These are phyloP conservation scores for Phytophthora foliorum DNA, from an alignment of 352 stramenopile species.

Conservation along the genomic window DNA sequence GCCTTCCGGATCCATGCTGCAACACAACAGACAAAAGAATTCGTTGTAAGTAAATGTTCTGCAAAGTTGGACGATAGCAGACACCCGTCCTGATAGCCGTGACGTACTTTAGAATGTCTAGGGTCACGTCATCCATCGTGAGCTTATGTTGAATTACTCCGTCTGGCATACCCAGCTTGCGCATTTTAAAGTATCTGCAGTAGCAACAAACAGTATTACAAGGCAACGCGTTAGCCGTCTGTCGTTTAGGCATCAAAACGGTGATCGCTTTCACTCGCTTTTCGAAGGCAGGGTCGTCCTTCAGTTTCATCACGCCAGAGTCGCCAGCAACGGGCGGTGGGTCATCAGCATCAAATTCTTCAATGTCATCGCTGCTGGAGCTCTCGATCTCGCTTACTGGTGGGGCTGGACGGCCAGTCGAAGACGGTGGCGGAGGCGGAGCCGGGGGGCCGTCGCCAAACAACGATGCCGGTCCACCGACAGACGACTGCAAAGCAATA, in stretches of 20 bases:
- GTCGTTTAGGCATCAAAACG: background rate
- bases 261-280: slow-evolving; percentile 53
- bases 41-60: background rate
- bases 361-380: slow-evolving; percentile 70
- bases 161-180: slow-evolving; percentile 83
- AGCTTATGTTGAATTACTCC: slow-evolving; percentile 86
- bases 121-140: slow-evolving; percentile 76
- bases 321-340: slow-evolving; percentile 20
- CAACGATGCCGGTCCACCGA: slow-evolving; percentile 54
- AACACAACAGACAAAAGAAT: slow-evolving; percentile 11
- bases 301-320: slow-evolving; percentile 72
- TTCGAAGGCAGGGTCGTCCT: slow-evolving; percentile 81
- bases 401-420: slow-evolving; percentile 21
- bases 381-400: slow-evolving; percentile 57
- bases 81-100: background rate
- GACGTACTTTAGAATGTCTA: slow-evolving; percentile 81
- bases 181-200: slow-evolving; percentile 87
- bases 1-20: slow-evolving; percentile 83
- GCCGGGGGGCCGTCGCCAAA: slow-evolving; percentile 62
- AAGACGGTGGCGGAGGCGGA: slow-evolving; percentile 51
- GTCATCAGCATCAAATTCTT: slow-evolving; percentile 52
- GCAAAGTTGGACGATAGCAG: background rate
- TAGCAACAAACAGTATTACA: background rate
- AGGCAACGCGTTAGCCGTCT: slow-evolving; percentile 4
- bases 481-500: slow-evolving; percentile 53